Conservation (phyloP, 1,284 basidiomycete genomes). For the Boletus mariae region DNA sequence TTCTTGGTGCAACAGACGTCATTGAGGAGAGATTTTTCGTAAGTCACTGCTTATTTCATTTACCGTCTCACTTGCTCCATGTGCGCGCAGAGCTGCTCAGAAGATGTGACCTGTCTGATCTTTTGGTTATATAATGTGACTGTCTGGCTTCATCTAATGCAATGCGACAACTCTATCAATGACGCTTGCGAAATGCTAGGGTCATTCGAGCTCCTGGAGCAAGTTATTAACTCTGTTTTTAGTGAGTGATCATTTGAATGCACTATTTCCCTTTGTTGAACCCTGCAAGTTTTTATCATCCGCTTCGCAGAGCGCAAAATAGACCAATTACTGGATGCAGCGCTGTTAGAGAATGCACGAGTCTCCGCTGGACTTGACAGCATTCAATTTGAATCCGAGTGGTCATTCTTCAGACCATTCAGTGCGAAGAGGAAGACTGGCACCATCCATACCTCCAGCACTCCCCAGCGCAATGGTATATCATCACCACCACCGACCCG, state of each 20-base stretch:
- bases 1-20: constrained; percentile 85
- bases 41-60: constrained; percentile 34
- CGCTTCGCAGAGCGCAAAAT: constrained; percentile 88
- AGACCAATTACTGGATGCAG: constrained; percentile 80
- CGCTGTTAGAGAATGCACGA: constrained; percentile 83
- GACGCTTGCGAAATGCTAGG: constrained; percentile 77
- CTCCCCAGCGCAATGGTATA: constrained; percentile 36
- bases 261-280: constrained; percentile 8
- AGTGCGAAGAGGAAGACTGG: constrained; percentile 61
- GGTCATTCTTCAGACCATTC: constrained; percentile 85
- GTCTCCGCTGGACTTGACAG: constrained; percentile 76
- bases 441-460: constrained; percentile 29
- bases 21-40: constrained; percentile 93
- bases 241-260: constrained; percentile 46
- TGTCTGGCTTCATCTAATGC: constrained; percentile 85
- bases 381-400: constrained; percentile 93
- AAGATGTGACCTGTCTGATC: constrained; percentile 82
- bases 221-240: constrained; percentile 92
- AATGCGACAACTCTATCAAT: constrained; percentile 75
- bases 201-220: constrained; percentile 76
- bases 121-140: constrained; percentile 96
- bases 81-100: constrained; percentile 61
- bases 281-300: constrained; percentile 81
- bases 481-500: constrained; percentile 38
- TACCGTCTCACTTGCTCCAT: constrained; percentile 8